These are phyloP conservation scores for Chaetomidium leptoderma DNA, from an alignment of 495 filamentous ascomycete species.

Conservation along the genomic window DNA sequence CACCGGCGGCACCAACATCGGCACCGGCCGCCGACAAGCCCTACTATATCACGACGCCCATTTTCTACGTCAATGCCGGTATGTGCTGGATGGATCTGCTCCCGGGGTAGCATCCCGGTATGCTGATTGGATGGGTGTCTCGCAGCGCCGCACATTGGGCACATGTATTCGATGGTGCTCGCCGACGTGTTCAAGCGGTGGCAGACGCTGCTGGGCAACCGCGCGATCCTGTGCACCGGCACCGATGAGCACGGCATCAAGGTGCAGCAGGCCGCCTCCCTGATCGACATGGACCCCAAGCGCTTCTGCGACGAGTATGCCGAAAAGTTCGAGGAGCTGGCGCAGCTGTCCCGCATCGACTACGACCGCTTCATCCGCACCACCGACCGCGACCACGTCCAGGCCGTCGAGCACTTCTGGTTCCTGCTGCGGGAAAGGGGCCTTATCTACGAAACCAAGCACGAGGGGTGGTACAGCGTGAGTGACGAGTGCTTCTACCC, in stretches of 20 bases:
- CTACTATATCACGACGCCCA: slow-evolving; percentile 93
- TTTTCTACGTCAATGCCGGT: slow-evolving; percentile 99
- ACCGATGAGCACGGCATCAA: slow-evolving; percentile 99
- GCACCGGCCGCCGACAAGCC: slow-evolving; percentile 59
- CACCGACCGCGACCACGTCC: slow-evolving; percentile 72
- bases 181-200: slow-evolving; percentile 90
- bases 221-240: slow-evolving; percentile 76
- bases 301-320: slow-evolving; percentile 59
- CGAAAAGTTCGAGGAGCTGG: slow-evolving; percentile 64
- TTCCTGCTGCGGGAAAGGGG: slow-evolving; percentile 66
- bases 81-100: slow-evolving; percentile 23
- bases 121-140: slow-evolving; percentile 26
- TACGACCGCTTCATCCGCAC: slow-evolving; percentile 89
- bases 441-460: slow-evolving; percentile 78
- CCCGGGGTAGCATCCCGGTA: not conserved
- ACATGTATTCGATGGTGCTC: slow-evolving; percentile 88
- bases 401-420: slow-evolving; percentile 92
- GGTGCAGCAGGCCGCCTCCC: slow-evolving; percentile 78
- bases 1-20: slow-evolving; percentile 1
- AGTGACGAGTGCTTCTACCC: slow-evolving; percentile 97
- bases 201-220: slow-evolving; percentile 66
- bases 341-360: slow-evolving; percentile 59
- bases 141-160: slow-evolving; percentile 86
- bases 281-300: slow-evolving; percentile 51
- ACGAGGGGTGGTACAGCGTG: slow-evolving; percentile 95